Base-by-base conservation (phyloP, 805 yeast genomes). In the Maudiozyma serrabonitensis region DNA sequence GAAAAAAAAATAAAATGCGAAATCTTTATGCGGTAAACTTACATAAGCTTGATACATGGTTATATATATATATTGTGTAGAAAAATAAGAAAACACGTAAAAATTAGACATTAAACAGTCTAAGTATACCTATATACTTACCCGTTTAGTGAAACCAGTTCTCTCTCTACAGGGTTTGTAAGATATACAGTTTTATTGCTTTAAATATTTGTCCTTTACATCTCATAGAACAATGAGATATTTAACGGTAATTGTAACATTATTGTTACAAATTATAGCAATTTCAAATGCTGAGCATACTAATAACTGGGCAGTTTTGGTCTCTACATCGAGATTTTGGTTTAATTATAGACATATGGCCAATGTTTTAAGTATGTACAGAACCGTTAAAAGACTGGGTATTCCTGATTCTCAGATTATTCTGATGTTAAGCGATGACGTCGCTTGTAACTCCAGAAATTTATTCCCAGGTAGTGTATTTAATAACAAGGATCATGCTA, bases 331-430 rank as follows among this genome's bases (percentile, higher is more conserved):
- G 12, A 73, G 98, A 52, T 93, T 93, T 69, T 93, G 99, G 99
- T 93, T 93, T 75, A 93, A 93, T 67, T 93, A 93, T 64, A 76
- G 99, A 64, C 99, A 93, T 67, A 87, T 91, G 88, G 98, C 99
- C 38, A 93, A 93, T 67, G 95, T 86, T 31, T 72, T 93, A 56
- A 84, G 95, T 62, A 82, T 93, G 79, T 93, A 93, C 71, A 76
- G 99, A 57, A 93, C 98, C 0, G 98, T 93, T 38, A 93, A 91
- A 68, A 75, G 99, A 58, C 69, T 93, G 47, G 99, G 99, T 2
- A 93, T 93, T 25, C 99, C 99, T 0, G 99, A 93, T 69, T 89
- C 96, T 2, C 98, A 93, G 63, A 93, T 93, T 63, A 90, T 93
- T 43, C 72, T 93, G 58, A 93, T 93, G 98, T 71, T 93, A 47